Percentiles rank a stretch among this genome's conserved stretches.
These are phyloP conservation scores for Pythium phragmiticola DNA, from an alignment of 352 stramenopile species.

Conservation along the genomic window DNA sequence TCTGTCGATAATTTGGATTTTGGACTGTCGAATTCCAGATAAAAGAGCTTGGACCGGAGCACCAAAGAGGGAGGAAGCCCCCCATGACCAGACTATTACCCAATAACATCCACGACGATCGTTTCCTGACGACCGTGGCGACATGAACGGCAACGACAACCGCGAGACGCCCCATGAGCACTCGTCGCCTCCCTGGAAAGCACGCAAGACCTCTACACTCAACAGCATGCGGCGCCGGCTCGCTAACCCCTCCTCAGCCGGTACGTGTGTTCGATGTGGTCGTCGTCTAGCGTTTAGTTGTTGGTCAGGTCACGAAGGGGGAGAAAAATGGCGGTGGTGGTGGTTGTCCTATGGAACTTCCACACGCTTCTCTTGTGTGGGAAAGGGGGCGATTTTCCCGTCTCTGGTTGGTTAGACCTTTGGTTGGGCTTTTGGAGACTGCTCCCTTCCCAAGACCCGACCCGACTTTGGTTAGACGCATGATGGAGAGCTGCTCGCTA, in stretches of 20 bases:
- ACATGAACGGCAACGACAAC: not conserved
- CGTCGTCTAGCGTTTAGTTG: not conserved
- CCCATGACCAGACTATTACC: not conserved
- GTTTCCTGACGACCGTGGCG: conserved; percentile 3
- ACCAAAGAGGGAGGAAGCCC: not conserved
- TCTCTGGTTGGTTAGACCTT: too few relatives aligned
- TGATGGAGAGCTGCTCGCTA: not conserved
- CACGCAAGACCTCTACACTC: conserved; percentile 7
- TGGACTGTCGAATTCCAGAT: too few relatives aligned
- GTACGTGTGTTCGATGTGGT: conserved; percentile 6
- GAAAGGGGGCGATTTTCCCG: not conserved
- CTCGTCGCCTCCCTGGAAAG: conserved; percentile 3
- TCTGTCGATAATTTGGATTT: too few relatives aligned
- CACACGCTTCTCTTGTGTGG: not conserved
- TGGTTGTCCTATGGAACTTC: conserved; percentile 2
- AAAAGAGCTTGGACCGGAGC: not conserved
- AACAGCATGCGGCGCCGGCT: conserved; percentile 5
- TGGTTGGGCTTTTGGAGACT: not conserved
- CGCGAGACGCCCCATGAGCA: not conserved
- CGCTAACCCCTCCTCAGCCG: conserved; percentile 14
- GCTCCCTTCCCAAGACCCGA: conserved; percentile 4
- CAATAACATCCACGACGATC: not conserved
- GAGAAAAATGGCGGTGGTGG: not conserved
- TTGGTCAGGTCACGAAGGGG: conserved; percentile 4
- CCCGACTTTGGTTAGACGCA: conserved; percentile 5